phyloP scores from a whole-genome alignment of 805 yeast species.

The Kluyveromyces aestuarii region DNA sequence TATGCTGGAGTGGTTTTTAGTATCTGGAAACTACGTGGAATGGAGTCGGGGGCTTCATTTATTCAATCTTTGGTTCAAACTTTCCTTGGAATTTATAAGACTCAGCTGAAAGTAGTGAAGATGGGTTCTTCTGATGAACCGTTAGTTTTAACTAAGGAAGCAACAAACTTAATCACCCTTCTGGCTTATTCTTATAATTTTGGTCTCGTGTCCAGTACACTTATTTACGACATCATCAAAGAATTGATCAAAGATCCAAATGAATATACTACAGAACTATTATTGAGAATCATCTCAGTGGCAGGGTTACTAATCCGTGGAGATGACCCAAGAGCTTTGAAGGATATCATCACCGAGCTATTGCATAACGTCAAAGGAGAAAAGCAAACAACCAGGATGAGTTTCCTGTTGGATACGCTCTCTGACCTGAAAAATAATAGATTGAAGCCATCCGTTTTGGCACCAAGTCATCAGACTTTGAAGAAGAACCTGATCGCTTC shows the following conservation, averaged over 20 bases:
- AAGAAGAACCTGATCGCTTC: conserved; percentile 45
- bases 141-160: conserved; percentile 32
- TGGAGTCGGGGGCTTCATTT: conserved; percentile 82
- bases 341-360: conserved; percentile 51
- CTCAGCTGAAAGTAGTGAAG: conserved; percentile 5
- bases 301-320: conserved; percentile 80
- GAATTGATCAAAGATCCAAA: conserved; percentile 43
- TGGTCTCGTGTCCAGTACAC: conserved; percentile 61
- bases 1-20: conserved; percentile 74
- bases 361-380: conserved; percentile 21
- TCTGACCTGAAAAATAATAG: conserved; percentile 82
- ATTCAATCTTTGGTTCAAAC: conserved; percentile 72
- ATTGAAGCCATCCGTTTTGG: conserved; percentile 36
- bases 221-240: conserved; percentile 69
- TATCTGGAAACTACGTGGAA: conserved; percentile 69
- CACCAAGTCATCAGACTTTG: conserved; percentile 25
- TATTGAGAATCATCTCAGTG: conserved; percentile 60
- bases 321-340: conserved; percentile 83
- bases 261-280: conserved; percentile 68
- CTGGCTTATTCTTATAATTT: conserved; percentile 70
- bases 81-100: conserved; percentile 38
- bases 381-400: conserved; percentile 59
- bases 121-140: conserved; percentile 3
- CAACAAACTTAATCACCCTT: conserved; percentile 61
- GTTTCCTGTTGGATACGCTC: conserved; percentile 77